Evolutionary conservation across 2,329 filamentous ascomycete genomes (phyloP).

Genomic region (Colletotrichum cordylinicola): DNA sequence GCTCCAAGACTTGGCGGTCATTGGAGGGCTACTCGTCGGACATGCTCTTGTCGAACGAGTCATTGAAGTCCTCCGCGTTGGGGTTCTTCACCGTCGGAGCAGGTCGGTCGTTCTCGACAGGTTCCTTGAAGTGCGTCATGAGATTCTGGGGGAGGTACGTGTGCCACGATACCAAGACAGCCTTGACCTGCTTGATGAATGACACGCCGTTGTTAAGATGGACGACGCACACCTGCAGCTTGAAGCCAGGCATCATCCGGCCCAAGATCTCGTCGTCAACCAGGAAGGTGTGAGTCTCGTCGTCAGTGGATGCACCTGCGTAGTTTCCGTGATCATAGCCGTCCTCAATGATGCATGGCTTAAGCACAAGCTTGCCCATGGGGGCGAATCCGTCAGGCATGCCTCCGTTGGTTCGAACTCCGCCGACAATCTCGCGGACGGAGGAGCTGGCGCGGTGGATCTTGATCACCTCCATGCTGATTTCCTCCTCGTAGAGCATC

Average conservation of each 20-base stretch:
- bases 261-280: constrained; percentile 65
- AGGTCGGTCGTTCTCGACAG: constrained; percentile 48
- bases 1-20: not conserved
- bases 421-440: constrained; percentile 47
- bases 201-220: constrained; percentile 66
- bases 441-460: constrained; percentile 53
- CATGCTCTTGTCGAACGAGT: not conserved
- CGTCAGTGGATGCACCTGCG: not conserved
- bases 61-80: not conserved
- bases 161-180: constrained; percentile 67
- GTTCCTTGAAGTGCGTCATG: constrained; percentile 71
- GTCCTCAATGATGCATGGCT: constrained; percentile 51
- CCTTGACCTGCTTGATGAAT: constrained; percentile 66
- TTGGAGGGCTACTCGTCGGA: not conserved
- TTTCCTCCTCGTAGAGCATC: constrained; percentile 52
- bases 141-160: constrained; percentile 71
- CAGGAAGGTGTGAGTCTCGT: constrained; percentile 55
- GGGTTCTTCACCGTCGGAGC: constrained; percentile 49
- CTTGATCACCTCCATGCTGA: constrained; percentile 65
- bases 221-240: constrained; percentile 60
- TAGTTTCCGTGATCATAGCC: constrained; percentile 45
- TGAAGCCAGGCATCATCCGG: constrained; percentile 69
- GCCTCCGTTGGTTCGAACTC: constrained; percentile 30
- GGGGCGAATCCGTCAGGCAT: constrained; percentile 39
- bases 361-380: constrained; percentile 51